phyloP scores from a whole-genome alignment of 2,329 filamentous ascomycete species.

The Phialophora expanda region DNA sequence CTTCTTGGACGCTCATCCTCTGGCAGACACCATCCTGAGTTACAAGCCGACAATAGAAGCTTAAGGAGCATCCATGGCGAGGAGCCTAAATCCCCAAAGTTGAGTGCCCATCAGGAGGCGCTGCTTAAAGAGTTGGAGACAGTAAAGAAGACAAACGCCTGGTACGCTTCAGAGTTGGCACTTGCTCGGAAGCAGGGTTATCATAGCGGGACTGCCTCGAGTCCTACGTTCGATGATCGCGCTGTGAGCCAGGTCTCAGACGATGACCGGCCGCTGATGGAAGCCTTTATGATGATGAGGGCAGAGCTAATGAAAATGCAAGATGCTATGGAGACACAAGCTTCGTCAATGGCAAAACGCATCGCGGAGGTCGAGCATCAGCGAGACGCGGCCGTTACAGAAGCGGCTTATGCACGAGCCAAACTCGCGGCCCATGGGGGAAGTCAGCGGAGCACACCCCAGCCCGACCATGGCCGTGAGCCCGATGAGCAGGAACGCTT shows the following conservation, averaged over 20 bases:
- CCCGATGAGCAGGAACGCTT: conserved; percentile 69
- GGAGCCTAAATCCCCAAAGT: conserved; percentile 52
- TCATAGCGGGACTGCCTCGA: conserved; percentile 70
- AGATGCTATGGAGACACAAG: conserved; percentile 84
- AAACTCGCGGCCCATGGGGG: conserved; percentile 81
- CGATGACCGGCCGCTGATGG: conserved; percentile 87
- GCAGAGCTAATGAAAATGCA: conserved; percentile 89
- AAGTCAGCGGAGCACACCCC: conserved; percentile 56
- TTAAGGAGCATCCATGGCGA: conserved; percentile 48
- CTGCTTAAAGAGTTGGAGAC: conserved; percentile 85
- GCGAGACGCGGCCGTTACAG: conserved; percentile 88
- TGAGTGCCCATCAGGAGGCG: conserved; percentile 60
- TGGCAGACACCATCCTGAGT: conserved; percentile 41
- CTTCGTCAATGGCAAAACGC: conserved; percentile 79
- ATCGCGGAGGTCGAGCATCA: conserved; percentile 95
- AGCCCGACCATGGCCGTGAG: conserved; percentile 62
- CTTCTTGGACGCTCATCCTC: conserved; percentile 49
- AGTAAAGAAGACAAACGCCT: conserved; percentile 84
- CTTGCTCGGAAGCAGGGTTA: conserved; percentile 91
- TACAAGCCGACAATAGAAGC: conserved; percentile 50
- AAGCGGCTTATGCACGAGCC: conserved; percentile 93
- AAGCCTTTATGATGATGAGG: conserved; percentile 90
- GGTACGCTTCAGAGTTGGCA: conserved; percentile 95
- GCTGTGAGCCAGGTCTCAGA: conserved; percentile 82
- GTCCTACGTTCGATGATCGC: conserved; percentile 76